A percentile compares a stretch with the other conserved stretches of the same genome.
Conservation (phyloP, 495 filamentous ascomycete species). For the Penicillium mononematosum region DNA sequence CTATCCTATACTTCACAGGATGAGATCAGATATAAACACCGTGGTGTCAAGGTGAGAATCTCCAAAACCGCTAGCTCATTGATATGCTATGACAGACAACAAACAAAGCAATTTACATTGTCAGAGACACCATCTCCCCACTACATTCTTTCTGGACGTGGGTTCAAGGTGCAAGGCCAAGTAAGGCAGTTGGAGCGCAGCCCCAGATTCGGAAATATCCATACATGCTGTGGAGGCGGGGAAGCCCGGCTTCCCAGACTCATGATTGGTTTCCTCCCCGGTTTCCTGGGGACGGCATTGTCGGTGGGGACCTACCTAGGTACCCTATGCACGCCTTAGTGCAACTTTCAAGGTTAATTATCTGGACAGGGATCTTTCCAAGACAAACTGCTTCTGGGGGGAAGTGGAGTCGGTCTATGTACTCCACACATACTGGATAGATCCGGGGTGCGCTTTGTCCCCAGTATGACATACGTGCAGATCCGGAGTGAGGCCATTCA, state of each 20-base stretch:
- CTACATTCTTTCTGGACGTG: neutral
- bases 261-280: neutral
- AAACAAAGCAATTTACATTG: neutral
- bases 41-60: too few species aligned
- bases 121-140: neutral
- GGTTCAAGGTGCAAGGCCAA: neutral
- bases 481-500: neutral
- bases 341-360: too few species aligned
- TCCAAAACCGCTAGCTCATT: too few species aligned
- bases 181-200: neutral
- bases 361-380: neutral
- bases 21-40: neutral
- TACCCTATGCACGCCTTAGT: too few species aligned
- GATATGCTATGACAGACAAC: neutral
- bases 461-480: neutral
- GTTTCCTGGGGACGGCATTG: too few species aligned
- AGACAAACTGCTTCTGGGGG: too few species aligned
- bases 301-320: too few species aligned
- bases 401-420: neutral
- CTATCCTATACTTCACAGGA: neutral
- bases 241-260: neutral
- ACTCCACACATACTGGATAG: neutral
- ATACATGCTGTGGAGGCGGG: neutral
- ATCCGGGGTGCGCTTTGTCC: neutral
- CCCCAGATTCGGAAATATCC: neutral